These are phyloP conservation scores for Xylaria digitata DNA, from an alignment of 2,329 filamentous ascomycete genomes.

Conservation along the genomic window DNA sequence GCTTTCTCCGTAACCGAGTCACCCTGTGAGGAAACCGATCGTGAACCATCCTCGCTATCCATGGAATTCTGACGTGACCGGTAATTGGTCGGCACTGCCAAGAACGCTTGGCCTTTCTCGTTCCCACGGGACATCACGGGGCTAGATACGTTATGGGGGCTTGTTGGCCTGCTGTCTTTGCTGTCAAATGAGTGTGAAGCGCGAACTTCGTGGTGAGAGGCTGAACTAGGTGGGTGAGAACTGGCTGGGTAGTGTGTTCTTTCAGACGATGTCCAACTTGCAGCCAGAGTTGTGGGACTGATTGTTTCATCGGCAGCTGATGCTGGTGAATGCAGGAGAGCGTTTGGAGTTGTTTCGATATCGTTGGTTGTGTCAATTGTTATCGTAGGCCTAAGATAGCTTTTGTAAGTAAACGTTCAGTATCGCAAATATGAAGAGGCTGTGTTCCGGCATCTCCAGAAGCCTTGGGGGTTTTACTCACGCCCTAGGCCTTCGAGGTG, in stretches of 20 bases:
- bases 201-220: constrained; percentile 58
- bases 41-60: constrained; percentile 72
- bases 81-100: constrained; percentile 72
- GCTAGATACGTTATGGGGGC: constrained; percentile 77
- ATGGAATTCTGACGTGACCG: constrained; percentile 76
- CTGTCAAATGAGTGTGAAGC: constrained; percentile 70
- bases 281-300: constrained; percentile 49
- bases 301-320: constrained; percentile 46
- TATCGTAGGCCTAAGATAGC: constrained; percentile 50
- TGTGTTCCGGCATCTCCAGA: background rate
- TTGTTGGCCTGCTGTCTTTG: constrained; percentile 73
- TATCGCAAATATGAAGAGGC: background rate
- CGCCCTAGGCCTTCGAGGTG: constrained; percentile 45
- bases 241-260: constrained; percentile 37
- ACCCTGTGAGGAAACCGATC: constrained; percentile 63
- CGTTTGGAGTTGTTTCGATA: constrained; percentile 41
- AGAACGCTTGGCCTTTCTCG: constrained; percentile 65
- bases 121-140: constrained; percentile 60
- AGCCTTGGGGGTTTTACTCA: constrained; percentile 38
- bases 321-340: constrained; percentile 44
- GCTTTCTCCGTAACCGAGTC: constrained; percentile 66
- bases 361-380: constrained; percentile 53
- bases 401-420: constrained; percentile 31
- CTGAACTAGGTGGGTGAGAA: constrained; percentile 40
- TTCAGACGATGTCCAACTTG: constrained; percentile 46